Evolutionary conservation across 1,284 basidiomycete genomes (phyloP).

Genomic region (Laetiporus sulphureus): DNA sequence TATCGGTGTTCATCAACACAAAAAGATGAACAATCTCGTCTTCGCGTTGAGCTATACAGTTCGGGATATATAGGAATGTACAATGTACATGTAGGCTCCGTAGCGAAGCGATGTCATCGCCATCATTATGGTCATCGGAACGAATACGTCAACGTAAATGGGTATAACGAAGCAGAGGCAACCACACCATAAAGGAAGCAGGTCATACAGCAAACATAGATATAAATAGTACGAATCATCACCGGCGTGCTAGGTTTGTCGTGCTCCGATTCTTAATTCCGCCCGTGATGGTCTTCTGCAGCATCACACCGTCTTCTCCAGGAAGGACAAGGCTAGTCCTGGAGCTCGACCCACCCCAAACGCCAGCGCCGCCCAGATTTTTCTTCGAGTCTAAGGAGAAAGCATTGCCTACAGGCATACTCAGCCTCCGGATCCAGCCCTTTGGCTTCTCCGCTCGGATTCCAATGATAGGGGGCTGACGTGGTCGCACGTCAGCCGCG

Average conservation of each 20-base stretch:
- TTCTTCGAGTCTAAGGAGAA: constrained; percentile 37
- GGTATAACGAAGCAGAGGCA: too few relatives aligned
- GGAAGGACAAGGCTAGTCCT: constrained; percentile 22
- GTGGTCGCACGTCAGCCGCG: constrained; percentile 16
- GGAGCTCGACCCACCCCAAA: constrained; percentile 16
- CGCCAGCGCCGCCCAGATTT: constrained; percentile 19
- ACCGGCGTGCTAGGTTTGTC: constrained; percentile 22
- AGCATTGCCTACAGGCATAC: constrained; percentile 61
- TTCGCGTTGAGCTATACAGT: too few relatives aligned
- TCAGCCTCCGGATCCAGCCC: constrained; percentile 69
- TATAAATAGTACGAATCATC: too few relatives aligned
- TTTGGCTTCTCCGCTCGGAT: constrained; percentile 51
- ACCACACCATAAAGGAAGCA: too few relatives aligned
- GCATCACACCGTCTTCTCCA: constrained; percentile 23
- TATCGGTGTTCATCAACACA: too few relatives aligned
- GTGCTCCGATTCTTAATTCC: constrained; percentile 21
- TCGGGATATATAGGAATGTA: too few relatives aligned
- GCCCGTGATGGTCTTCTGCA: constrained; percentile 16
- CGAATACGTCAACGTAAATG: too few relatives aligned
- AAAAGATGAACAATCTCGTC: too few relatives aligned
- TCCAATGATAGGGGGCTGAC: constrained; percentile 34
- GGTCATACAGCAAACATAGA: too few relatives aligned
- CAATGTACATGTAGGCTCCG: too few relatives aligned
- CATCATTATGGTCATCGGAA: too few relatives aligned
- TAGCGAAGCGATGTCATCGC: too few relatives aligned